Evolutionary conservation across 2,329 filamentous ascomycete genomes (phyloP).

Genomic region (Fusarium sublunatum): DNA sequence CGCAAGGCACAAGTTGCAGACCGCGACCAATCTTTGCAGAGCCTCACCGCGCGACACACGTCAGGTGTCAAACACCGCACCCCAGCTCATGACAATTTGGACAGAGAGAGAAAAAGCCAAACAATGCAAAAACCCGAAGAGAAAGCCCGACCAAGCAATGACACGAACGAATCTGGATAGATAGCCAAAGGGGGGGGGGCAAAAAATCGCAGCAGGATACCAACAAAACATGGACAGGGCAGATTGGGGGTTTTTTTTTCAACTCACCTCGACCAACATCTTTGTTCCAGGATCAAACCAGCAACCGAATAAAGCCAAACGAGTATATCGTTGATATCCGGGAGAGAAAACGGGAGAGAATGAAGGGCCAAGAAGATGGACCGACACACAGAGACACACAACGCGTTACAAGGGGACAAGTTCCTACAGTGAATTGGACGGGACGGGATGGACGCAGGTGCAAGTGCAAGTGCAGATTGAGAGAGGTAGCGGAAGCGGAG

Average conservation of each 20-base stretch:
- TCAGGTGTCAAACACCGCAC: conserved; percentile 24
- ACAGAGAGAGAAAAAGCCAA: neutral
- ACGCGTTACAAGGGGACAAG: conserved; percentile 38
- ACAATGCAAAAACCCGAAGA: neutral
- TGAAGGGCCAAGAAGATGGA: conserved; percentile 31
- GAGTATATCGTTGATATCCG: conserved; percentile 6
- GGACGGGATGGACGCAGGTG: conserved; percentile 5
- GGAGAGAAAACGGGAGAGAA: conserved; percentile 16
- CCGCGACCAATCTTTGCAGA: conserved; percentile 26
- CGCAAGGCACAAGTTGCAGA: conserved; percentile 11
- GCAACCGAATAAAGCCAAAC: conserved; percentile 24
- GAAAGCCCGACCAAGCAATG: conserved; percentile 7
- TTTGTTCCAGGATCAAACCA: conserved; percentile 25
- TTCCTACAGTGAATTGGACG: conserved; percentile 35
- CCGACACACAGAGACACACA: conserved; percentile 24
- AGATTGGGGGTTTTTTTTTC: conserved; percentile 22
- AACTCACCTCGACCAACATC: conserved; percentile 55
- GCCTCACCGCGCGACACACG: conserved; percentile 29
- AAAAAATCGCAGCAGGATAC: conserved; percentile 22
- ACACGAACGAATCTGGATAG: conserved; percentile 5
- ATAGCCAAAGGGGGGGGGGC: conserved; percentile 12
- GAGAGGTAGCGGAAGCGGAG: conserved; percentile 28
- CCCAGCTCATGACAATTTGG: neutral
- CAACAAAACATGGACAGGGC: conserved; percentile 15
- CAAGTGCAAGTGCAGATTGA: conserved; percentile 4